These are phyloP conservation scores for Kwoniella sp. DNA, from an alignment of 768 basidiomycete species.

Conservation along the genomic window DNA sequence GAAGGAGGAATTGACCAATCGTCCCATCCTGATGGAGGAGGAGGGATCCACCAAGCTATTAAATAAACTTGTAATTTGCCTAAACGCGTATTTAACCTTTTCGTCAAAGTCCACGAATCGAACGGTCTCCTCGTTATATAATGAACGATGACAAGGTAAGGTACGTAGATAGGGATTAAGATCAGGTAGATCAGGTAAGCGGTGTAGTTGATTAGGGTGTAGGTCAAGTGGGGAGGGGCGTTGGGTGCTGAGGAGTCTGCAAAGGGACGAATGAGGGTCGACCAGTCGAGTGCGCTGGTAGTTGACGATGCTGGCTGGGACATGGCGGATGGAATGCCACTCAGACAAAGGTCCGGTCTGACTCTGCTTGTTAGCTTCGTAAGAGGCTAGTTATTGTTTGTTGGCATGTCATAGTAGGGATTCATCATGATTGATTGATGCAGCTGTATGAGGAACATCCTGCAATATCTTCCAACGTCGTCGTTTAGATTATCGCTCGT, in stretches of 20 bases:
- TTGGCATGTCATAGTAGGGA: too few species aligned
- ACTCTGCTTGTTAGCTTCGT: too few species aligned
- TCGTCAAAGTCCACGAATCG: slow-evolving; percentile 6
- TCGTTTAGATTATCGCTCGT: too few species aligned
- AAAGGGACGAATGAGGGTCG: not conserved
- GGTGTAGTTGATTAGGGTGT: slow-evolving; percentile 11
- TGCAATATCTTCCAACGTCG: too few species aligned
- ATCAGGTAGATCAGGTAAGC: not conserved
- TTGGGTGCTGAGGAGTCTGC: slow-evolving; percentile 13
- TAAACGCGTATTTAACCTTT: slow-evolving; percentile 8
- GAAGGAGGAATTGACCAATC: slow-evolving; percentile 14
- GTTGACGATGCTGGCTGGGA: too few species aligned
- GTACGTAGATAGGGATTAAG: slow-evolving; percentile 8
- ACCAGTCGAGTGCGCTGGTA: not conserved
- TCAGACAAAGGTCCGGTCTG: too few species aligned
- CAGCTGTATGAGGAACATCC: too few species aligned
- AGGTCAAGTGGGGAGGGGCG: slow-evolving; percentile 7
- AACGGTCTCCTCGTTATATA: not conserved
- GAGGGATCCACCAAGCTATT: slow-evolving; percentile 18
- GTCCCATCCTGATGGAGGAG: slow-evolving; percentile 5
- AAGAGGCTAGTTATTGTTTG: too few species aligned
- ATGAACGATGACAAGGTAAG: slow-evolving; percentile 8
- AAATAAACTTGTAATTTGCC: slow-evolving; percentile 6
- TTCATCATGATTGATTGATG: too few species aligned
- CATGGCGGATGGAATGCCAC: too few species aligned